Percentiles rank a stretch among this genome's conserved stretches.
phyloP scores from a whole-genome alignment of 257 asterid species.

The Nicotiana knightiana region DNA sequence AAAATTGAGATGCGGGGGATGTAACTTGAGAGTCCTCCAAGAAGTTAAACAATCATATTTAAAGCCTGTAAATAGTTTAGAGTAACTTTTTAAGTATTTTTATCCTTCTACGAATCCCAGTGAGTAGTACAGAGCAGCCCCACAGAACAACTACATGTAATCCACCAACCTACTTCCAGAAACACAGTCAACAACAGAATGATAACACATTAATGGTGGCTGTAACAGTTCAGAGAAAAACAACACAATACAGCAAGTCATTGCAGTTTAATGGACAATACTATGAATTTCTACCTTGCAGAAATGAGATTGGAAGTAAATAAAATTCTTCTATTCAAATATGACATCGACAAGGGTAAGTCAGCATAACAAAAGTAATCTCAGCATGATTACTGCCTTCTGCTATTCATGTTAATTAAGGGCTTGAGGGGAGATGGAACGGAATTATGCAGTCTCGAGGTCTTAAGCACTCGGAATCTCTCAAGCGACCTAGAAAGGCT shows the following conservation, averaged over 20 bases:
- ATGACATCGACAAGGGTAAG: not conserved
- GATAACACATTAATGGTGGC: not conserved
- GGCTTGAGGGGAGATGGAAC: not conserved
- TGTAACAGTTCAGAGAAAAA: not conserved
- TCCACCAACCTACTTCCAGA: constrained; percentile 5
- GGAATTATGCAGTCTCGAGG: not conserved
- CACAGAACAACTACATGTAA: not conserved
- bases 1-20: not conserved
- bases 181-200: not conserved
- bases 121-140: not conserved
- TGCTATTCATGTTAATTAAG: not conserved
- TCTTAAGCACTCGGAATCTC: not conserved
- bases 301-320: not conserved
- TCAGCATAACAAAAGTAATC: not conserved
- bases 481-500: not conserved
- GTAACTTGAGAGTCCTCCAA: not conserved
- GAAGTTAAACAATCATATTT: not conserved
- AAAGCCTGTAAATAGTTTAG: not conserved
- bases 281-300: not conserved
- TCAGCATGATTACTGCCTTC: not conserved
- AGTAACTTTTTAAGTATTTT: not conserved
- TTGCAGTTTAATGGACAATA: not conserved
- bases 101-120: constrained; percentile 1
- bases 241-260: not conserved
- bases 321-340: not conserved